phyloP scores from a whole-genome alignment of 75 land plant species.

The Isoetes taiwanensis region DNA sequence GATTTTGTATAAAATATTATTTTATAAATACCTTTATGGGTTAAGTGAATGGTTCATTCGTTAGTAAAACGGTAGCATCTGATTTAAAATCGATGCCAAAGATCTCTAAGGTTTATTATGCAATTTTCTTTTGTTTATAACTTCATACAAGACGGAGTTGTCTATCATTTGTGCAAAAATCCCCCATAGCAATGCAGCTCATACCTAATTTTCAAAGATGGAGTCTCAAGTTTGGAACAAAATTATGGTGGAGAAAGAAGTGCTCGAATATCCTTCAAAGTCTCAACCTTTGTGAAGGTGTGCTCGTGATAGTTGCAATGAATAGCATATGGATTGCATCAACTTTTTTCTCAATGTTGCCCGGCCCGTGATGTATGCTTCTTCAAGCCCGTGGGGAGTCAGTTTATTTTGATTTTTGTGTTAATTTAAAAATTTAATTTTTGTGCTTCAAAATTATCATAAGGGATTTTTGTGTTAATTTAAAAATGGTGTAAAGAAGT shows the following conservation, averaged over 20 bases:
- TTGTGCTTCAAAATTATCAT: too few relatives aligned
- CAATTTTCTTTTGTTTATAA: too few relatives aligned
- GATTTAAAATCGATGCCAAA: too few relatives aligned
- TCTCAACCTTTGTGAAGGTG: not conserved
- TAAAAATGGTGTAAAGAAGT: too few relatives aligned
- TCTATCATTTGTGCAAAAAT: constrained; percentile 94
- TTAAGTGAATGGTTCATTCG: too few relatives aligned
- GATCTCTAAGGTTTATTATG: too few relatives aligned
- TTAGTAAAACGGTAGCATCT: too few relatives aligned
- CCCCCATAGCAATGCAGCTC: constrained; percentile 84
- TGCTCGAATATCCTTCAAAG: not conserved
- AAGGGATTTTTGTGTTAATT: too few relatives aligned
- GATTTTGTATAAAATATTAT: too few relatives aligned
- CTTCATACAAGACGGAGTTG: constrained; percentile 94
- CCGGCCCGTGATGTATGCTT: constrained; percentile 68
- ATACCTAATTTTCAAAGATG: constrained; percentile 47
- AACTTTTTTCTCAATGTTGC: not conserved
- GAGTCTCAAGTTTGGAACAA: constrained; percentile 8
- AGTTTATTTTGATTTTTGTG: constrained; percentile 83
- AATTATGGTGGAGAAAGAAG: not conserved
- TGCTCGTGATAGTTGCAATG: not conserved
- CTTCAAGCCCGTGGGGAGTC: constrained; percentile 83
- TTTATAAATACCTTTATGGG: too few relatives aligned
- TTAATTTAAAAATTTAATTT: too few relatives aligned
- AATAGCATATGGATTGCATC: not conserved